phyloP scores from a whole-genome alignment of 2,329 filamentous ascomycete species.

The Ambrosiella beaveri region DNA sequence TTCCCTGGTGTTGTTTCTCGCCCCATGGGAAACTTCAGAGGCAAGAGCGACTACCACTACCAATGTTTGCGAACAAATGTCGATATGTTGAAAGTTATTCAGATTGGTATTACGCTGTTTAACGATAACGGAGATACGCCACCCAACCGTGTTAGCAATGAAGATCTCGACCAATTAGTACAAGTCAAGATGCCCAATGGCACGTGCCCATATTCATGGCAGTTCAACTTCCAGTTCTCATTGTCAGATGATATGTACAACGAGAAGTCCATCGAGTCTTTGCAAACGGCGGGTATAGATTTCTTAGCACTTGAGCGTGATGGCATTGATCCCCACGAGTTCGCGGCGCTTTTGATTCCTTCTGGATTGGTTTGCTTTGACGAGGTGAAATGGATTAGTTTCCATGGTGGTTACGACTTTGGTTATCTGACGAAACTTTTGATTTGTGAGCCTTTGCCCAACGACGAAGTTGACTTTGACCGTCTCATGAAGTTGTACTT shows the following conservation, averaged over 20 bases:
- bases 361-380: constrained; percentile 80
- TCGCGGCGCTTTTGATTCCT: constrained; percentile 76
- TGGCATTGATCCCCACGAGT: constrained; percentile 78
- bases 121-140: constrained; percentile 78
- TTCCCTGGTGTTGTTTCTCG: constrained; percentile 95
- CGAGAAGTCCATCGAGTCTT: constrained; percentile 79
- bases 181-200: constrained; percentile 20
- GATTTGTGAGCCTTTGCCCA: constrained; percentile 63
- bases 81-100: constrained; percentile 92
- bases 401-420: constrained; percentile 97
- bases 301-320: constrained; percentile 69
- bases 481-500: constrained; percentile 83
- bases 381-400: constrained; percentile 88
- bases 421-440: constrained; percentile 93
- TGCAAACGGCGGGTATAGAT: constrained; percentile 83
- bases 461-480: constrained; percentile 80
- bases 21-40: constrained; percentile 85
- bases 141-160: constrained; percentile 44
- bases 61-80: constrained; percentile 95
- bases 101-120: constrained; percentile 88
- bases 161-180: constrained; percentile 24
- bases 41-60: constrained; percentile 96
- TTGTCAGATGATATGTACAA: constrained; percentile 96
- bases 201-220: constrained; percentile 78
- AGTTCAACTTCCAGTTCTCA: constrained; percentile 97